Conservation (phyloP, 495 filamentous ascomycete genomes). For the Letharia lupina region DNA sequence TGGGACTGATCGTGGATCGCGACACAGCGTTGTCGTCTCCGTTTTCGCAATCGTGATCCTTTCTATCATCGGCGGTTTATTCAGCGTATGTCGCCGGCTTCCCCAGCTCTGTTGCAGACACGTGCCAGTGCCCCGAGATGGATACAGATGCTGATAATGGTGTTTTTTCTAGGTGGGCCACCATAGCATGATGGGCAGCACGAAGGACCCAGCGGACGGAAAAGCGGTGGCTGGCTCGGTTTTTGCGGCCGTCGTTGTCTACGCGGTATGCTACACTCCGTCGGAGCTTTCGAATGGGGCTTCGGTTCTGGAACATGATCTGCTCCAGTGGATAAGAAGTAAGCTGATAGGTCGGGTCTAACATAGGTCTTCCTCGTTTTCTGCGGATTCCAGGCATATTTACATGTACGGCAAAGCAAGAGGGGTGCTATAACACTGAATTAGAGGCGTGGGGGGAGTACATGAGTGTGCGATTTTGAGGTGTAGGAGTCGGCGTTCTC, state of each 20-base stretch:
- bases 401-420: conserved; percentile 68
- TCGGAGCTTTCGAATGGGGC: not conserved
- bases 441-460: conserved; percentile 21
- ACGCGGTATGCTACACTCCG: conserved; percentile 51
- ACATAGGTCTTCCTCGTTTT: conserved; percentile 79
- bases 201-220: conserved; percentile 65
- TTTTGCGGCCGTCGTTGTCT: conserved; percentile 78
- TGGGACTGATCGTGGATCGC: conserved; percentile 1
- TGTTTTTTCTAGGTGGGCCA: conserved; percentile 47
- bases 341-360: not conserved
- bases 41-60: conserved; percentile 83
- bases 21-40: conserved; percentile 71
- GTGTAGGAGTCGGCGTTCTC: conserved; percentile 4
- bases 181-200: conserved; percentile 69
- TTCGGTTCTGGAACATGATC: not conserved
- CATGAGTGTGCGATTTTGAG: not conserved
- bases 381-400: conserved; percentile 74
- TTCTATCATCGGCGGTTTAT: conserved; percentile 71
- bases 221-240: conserved; percentile 70
- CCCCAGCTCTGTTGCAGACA: not conserved
- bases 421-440: conserved; percentile 73
- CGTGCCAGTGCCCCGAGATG: not conserved
- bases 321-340: not conserved
- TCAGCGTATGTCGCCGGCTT: conserved; percentile 43
- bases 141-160: not conserved